Conservation (phyloP, 805 yeast species). For the Maudiozyma pseudohumilis region DNA sequence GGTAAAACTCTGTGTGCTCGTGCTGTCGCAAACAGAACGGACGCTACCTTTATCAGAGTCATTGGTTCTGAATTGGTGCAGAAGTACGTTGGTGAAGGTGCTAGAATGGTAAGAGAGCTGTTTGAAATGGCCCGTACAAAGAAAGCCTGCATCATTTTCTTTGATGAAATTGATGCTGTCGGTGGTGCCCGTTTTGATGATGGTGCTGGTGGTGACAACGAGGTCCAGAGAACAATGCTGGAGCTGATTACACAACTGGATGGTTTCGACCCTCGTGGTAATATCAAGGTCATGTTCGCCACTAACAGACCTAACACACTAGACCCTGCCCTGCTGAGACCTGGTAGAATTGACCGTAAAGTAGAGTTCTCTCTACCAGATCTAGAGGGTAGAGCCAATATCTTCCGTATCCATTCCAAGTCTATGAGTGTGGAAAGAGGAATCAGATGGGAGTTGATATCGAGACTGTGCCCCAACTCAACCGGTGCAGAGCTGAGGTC, state of each 20-base stretch:
- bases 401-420: constrained; percentile 93
- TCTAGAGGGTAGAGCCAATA: constrained; percentile 94
- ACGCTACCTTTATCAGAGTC: constrained; percentile 95
- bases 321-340: constrained; percentile 95
- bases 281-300: constrained; percentile 98
- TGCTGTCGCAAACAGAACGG: constrained; percentile 98
- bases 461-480: constrained; percentile 93
- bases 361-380: constrained; percentile 96
- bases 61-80: constrained; percentile 98
- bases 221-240: constrained; percentile 98
- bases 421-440: constrained; percentile 97
- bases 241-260: constrained; percentile 95
- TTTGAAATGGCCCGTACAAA: constrained; percentile 99
- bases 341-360: constrained; percentile 98
- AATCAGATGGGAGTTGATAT: constrained; percentile 96
- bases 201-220: constrained; percentile 99
- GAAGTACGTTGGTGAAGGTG: constrained; percentile 99
- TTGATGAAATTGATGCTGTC: constrained; percentile 97
- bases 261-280: constrained; percentile 98
- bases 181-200: constrained; percentile 99
- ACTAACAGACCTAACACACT: constrained; percentile 96
- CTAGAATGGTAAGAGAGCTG: constrained; percentile 97
- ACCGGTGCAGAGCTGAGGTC: constrained; percentile 98
- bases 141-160: constrained; percentile 94
- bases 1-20: constrained; percentile 98